Conservation (phyloP, 768 basidiomycete genomes). For the Mycena vitilis region DNA sequence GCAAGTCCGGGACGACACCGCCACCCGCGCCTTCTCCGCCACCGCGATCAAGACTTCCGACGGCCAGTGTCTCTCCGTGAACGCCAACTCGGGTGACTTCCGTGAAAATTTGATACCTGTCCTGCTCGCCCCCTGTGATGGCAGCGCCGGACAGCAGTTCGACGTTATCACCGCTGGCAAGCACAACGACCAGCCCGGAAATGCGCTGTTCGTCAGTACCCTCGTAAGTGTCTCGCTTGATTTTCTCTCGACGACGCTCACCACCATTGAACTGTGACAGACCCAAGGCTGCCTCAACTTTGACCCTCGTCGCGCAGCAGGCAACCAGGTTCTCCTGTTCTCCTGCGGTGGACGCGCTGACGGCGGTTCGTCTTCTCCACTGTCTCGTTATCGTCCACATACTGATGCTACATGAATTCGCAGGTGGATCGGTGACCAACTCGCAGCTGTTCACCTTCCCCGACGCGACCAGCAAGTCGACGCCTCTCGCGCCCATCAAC, state of each 20-base stretch:
- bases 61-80: constrained; percentile 37
- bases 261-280: not conserved
- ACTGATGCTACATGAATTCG: not conserved
- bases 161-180: constrained; percentile 39
- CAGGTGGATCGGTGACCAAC: constrained; percentile 37
- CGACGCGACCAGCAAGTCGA: not conserved
- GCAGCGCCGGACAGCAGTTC: constrained; percentile 37
- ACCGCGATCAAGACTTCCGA: constrained; percentile 36
- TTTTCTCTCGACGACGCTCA: not conserved
- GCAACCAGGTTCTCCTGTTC: constrained; percentile 41
- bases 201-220: constrained; percentile 38
- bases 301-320: constrained; percentile 37
- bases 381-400: not conserved
- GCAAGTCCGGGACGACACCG: constrained; percentile 38
- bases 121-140: constrained; percentile 29
- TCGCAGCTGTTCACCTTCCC: constrained; percentile 39
- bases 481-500: constrained; percentile 35
- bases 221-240: constrained; percentile 11
- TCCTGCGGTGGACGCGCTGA: constrained; percentile 42
- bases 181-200: constrained; percentile 38
- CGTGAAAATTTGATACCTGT: constrained; percentile 40
- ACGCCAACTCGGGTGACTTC: constrained; percentile 36
- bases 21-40: constrained; percentile 39
- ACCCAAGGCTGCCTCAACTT: constrained; percentile 42
- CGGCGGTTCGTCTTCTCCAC: constrained; percentile 32